Conservation (phyloP, 352 stramenopile genomes). For the Pythium periplocum region DNA sequence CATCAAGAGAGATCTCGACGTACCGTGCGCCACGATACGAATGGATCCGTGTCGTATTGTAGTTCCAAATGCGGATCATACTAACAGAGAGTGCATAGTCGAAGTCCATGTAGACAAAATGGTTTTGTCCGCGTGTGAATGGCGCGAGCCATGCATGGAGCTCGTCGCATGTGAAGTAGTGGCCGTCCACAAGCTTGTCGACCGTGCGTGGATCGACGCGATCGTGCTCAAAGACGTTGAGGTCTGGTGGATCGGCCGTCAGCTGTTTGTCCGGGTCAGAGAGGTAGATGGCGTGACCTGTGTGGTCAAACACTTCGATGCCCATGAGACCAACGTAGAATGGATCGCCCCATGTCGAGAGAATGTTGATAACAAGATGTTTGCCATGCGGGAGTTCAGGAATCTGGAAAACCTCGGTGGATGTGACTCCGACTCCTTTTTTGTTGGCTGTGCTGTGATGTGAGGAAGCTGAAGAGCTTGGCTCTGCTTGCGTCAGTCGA, state of each 20-base stretch:
- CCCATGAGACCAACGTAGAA: constrained; percentile 90
- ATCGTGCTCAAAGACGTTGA: constrained; percentile 81
- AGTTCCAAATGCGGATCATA: constrained; percentile 88
- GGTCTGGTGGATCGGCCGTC: constrained; percentile 65
- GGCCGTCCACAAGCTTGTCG: constrained; percentile 87
- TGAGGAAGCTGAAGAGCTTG: too few relatives aligned
- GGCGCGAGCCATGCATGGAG: constrained; percentile 87
- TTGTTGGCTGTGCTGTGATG: too few relatives aligned
- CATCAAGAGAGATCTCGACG: constrained; percentile 58
- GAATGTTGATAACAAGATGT: constrained; percentile 76
- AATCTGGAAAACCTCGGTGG: constrained; percentile 53
- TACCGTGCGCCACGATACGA: constrained; percentile 64
- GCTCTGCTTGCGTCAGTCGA: too few relatives aligned
- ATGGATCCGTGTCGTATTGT: constrained; percentile 81
- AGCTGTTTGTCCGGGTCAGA: constrained; percentile 66
- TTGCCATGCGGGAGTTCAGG: constrained; percentile 65
- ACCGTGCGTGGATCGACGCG: constrained; percentile 71
- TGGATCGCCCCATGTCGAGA: constrained; percentile 87
- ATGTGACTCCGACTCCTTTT: background rate
- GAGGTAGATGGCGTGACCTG: constrained; percentile 55
- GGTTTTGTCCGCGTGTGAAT: constrained; percentile 67
- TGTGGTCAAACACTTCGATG: constrained; percentile 86
- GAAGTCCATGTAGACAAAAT: constrained; percentile 76
- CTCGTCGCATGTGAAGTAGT: constrained; percentile 85
- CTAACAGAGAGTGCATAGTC: constrained; percentile 71